Evolutionary conservation across 306 rosid species (phyloP), one percentile per base, ranked within the genome.

Genomic region (Arachis hypogaea): DNA sequence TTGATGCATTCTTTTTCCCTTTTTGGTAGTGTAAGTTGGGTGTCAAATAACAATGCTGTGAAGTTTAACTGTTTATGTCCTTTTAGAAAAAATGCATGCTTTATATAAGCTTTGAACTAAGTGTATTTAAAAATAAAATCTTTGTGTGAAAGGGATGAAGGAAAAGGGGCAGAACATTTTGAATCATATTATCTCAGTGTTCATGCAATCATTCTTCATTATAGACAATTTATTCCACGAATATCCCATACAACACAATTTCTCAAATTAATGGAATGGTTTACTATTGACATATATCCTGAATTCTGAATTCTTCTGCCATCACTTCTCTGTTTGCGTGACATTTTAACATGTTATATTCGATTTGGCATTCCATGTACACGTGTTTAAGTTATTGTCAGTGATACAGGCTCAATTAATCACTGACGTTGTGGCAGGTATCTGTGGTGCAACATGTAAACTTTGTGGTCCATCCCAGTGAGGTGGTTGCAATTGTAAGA

Each of bases 401-500:
- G 59, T 71, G 41, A 44, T 78, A 14, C 59, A 71, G 64, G 73
- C 73, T 64, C 60, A 77, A 70, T 41, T 80, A 73, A 71, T 82
- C 59, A 49, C 30, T 42, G 59, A 56, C 58, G 7, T 74, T 72
- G 84, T 77, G 67, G 81, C 88, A 91, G 98, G 98, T 84, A 29
- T 76, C 90, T 42, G 98, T 94, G 22, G 87, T 92, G 70, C 90
- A 83, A 77, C 79, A 71, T 70, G 82, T 94, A 59, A 91, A 76
- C 92, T 75, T 92, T 73, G 78, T 80, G 11, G 90, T 94, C 78
- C 79, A 85, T 73, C 95, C 97, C 41, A 45, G 84, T 62, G 98
- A 94, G 89, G 97, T 94, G 75, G 85, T 94, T 80, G 98, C 98
- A 74, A 84, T 91, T 69, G 98, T 94, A 92, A 94, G 97, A 52